These are phyloP conservation scores for Serendipita sp. DNA, from an alignment of 768 basidiomycete genomes.

Conservation along the genomic window DNA sequence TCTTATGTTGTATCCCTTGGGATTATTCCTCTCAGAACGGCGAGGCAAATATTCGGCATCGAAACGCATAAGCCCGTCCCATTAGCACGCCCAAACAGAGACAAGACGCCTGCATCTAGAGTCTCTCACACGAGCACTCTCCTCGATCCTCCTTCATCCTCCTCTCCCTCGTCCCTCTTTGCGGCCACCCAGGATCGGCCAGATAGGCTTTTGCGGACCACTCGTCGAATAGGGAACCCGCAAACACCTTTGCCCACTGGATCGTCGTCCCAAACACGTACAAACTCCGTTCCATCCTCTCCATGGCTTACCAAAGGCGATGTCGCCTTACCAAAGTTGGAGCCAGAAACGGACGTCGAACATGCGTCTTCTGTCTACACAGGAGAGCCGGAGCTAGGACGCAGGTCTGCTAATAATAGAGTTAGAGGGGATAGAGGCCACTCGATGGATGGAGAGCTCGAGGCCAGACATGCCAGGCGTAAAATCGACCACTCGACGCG, in stretches of 20 bases:
- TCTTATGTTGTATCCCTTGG: slow-evolving; percentile 1
- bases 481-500: background rate
- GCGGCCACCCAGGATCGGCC: too few species aligned
- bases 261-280: background rate
- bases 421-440: background rate
- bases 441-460: background rate
- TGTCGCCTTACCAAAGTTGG: background rate
- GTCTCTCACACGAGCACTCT: too few species aligned
- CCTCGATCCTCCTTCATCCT: too few species aligned
- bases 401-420: background rate
- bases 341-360: background rate
- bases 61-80: background rate
- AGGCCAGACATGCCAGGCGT: background rate
- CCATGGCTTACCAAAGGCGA: background rate
- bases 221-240: too few species aligned
- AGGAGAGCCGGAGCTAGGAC: background rate
- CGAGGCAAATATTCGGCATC: slow-evolving; percentile 1
- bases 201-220: too few species aligned
- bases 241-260: background rate
- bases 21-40: background rate
- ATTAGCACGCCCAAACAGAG: background rate
- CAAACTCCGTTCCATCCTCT: background rate
- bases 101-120: background rate
- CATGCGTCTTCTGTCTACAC: background rate
- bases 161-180: too few species aligned